Evolutionary conservation across 352 stramenopile genomes (phyloP).

Genomic region (Elongisporangium undulatum): DNA sequence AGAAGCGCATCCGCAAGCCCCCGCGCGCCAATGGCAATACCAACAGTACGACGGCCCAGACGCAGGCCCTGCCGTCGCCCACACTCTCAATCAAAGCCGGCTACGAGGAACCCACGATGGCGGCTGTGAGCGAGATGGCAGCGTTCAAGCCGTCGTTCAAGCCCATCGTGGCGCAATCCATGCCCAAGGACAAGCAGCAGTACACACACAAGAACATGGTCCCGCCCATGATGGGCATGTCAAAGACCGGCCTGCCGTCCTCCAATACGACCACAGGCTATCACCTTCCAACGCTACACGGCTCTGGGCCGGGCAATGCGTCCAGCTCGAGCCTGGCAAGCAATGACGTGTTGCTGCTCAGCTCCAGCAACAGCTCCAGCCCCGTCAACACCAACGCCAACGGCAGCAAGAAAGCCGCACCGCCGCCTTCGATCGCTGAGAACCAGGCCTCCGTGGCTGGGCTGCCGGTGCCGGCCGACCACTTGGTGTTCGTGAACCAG

Average conservation of each 20-base stretch:
- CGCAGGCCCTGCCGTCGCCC: conserved; percentile 2
- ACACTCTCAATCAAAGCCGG: conserved; percentile 7
- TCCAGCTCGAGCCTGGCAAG: conserved; percentile 17
- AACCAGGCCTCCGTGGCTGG: conserved; percentile 13
- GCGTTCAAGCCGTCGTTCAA: conserved; percentile 23
- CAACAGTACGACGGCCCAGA: neutral
- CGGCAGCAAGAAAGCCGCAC: conserved; percentile 9
- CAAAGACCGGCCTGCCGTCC: neutral
- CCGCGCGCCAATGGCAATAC: conserved; percentile 8
- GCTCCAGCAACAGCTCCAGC: conserved; percentile 13
- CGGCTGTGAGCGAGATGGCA: neutral
- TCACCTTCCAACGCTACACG: conserved; percentile 30
- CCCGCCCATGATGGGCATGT: neutral
- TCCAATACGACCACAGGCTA: conserved; percentile 17
- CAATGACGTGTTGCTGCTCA: conserved; percentile 1
- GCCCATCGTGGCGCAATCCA: conserved; percentile 10
- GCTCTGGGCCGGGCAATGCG: conserved; percentile 16
- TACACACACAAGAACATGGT: neutral
- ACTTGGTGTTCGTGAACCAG: conserved; percentile 35
- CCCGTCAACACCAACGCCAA: conserved; percentile 13
- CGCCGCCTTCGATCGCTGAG: conserved; percentile 25
- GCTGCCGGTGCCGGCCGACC: conserved; percentile 20
- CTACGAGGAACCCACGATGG: conserved; percentile 13
- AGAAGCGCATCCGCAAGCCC: conserved; percentile 55
- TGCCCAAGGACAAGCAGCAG: conserved; percentile 3